A percentile compares a stretch with the other conserved stretches of the same genome.
Evolutionary conservation across 768 basidiomycete species (phyloP).

Genomic region (Boletus coccyginus): DNA sequence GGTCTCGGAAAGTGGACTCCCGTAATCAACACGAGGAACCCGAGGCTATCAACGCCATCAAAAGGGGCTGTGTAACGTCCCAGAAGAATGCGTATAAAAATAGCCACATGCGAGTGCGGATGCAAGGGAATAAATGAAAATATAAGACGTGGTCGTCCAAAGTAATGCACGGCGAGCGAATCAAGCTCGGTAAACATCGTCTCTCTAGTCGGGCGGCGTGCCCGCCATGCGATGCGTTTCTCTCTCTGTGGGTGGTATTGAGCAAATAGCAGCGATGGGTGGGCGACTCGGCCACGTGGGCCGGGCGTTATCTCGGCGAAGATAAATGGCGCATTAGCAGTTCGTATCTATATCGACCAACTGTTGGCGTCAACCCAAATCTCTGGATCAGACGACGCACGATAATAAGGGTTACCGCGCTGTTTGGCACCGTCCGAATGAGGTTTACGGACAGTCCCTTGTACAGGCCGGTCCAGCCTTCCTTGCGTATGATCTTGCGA

Average conservation of each 20-base stretch:
- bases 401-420: slow-evolving; percentile 89
- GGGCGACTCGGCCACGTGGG: neutral
- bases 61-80: slow-evolving; percentile 7
- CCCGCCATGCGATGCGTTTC: neutral
- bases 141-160: neutral
- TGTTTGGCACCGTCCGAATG: slow-evolving; percentile 92
- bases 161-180: slow-evolving; percentile 13
- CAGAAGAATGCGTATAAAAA: neutral
- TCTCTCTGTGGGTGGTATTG: slow-evolving; percentile 9
- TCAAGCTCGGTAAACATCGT: slow-evolving; percentile 2
- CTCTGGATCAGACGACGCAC: slow-evolving; percentile 18
- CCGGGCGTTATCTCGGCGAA: slow-evolving; percentile 10
- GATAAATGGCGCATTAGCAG: slow-evolving; percentile 34
- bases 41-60: neutral
- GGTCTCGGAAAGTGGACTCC: neutral
- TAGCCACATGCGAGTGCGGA: slow-evolving; percentile 4
- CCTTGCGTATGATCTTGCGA: slow-evolving; percentile 67
- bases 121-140: slow-evolving; percentile 11
- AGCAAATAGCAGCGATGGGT: neutral
- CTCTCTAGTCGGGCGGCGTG: slow-evolving; percentile 17
- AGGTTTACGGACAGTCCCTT: slow-evolving; percentile 93
- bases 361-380: slow-evolving; percentile 1
- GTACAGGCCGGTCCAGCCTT: slow-evolving; percentile 90
- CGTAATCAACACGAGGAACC: neutral
- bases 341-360: slow-evolving; percentile 24